Percentiles rank a stretch among this genome's conserved stretches.
phyloP scores from a whole-genome alignment of 1,139 yeast genomes.

The Suhomyces bokatorum region DNA sequence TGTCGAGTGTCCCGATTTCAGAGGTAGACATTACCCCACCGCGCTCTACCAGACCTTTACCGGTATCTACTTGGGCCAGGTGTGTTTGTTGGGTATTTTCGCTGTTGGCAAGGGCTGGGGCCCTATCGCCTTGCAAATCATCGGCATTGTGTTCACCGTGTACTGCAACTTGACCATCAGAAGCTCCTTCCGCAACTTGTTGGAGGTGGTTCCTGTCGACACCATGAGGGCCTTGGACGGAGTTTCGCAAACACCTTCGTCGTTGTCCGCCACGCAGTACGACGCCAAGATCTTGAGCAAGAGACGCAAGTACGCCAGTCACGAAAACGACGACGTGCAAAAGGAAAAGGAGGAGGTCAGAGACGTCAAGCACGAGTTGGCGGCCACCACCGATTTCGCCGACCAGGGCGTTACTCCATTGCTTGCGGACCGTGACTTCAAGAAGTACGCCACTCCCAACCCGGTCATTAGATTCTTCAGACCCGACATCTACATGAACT shows the following conservation, averaged over 20 bases:
- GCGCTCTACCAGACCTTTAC: conserved; percentile 87
- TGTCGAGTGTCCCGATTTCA: conserved; percentile 60
- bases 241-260: conserved; percentile 52
- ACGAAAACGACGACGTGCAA: conserved; percentile 15
- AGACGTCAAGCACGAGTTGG: conserved; percentile 26
- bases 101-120: conserved; percentile 96
- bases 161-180: conserved; percentile 63
- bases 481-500: conserved; percentile 67
- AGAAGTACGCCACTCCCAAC: conserved; percentile 30
- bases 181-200: conserved; percentile 63
- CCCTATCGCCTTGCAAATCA: conserved; percentile 74
- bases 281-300: conserved; percentile 32
- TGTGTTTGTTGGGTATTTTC: conserved; percentile 82
- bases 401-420: conserved; percentile 37
- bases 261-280: conserved; percentile 37
- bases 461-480: conserved; percentile 50
- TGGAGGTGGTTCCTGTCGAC: conserved; percentile 61
- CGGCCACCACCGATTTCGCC: conserved; percentile 15
- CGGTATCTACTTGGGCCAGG: conserved; percentile 84
- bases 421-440: conserved; percentile 55
- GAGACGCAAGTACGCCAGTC: conserved; percentile 15
- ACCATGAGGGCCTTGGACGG: conserved; percentile 75
- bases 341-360: conserved; percentile 23
- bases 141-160: conserved; percentile 62
- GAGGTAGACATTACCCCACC: conserved; percentile 85